These are phyloP conservation scores for Warburgia ugandensis DNA, from an alignment of 164 flowering plant genomes.

Conservation along the genomic window DNA sequence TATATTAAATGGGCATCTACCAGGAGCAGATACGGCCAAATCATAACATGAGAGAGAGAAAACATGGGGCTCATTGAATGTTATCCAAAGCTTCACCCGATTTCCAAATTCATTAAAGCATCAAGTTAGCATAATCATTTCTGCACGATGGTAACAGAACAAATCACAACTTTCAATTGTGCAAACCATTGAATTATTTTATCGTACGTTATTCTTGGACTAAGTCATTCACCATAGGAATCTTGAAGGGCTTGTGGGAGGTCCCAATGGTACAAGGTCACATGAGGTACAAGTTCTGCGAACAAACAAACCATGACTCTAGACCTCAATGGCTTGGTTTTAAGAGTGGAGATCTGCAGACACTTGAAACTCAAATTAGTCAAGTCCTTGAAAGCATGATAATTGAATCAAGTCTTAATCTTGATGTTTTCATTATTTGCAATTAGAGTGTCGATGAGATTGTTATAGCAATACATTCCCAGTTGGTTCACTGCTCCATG, in stretches of 20 bases:
- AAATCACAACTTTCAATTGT: neutral
- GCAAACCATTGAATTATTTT: neutral
- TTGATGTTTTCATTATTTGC: conserved; percentile 41
- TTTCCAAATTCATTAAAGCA: conserved; percentile 87
- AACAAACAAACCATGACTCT: neutral
- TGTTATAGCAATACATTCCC: conserved; percentile 74
- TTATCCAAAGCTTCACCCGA: conserved; percentile 87
- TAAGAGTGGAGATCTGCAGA: too few species aligned
- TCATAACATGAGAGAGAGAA: conserved; percentile 64
- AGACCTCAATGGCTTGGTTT: too few species aligned
- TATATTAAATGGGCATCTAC: conserved; percentile 29
- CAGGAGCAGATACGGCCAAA: conserved; percentile 71
- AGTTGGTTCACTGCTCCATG: conserved; percentile 61
- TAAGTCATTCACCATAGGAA: conserved; percentile 75
- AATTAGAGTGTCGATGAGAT: conserved; percentile 62
- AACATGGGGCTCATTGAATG: conserved; percentile 82
- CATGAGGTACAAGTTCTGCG: conserved; percentile 67
- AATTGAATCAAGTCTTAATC: too few species aligned
- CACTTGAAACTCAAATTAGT: too few species aligned
- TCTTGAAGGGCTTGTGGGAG: conserved; percentile 72
- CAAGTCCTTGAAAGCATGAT: too few species aligned
- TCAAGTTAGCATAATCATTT: conserved; percentile 12
- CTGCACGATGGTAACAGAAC: neutral
- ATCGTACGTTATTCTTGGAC: conserved; percentile 48
- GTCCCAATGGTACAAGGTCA: conserved; percentile 89